Evolutionary conservation across 108 stramenopile species (phyloP).

Genomic region (Epipyxis sp.): DNA sequence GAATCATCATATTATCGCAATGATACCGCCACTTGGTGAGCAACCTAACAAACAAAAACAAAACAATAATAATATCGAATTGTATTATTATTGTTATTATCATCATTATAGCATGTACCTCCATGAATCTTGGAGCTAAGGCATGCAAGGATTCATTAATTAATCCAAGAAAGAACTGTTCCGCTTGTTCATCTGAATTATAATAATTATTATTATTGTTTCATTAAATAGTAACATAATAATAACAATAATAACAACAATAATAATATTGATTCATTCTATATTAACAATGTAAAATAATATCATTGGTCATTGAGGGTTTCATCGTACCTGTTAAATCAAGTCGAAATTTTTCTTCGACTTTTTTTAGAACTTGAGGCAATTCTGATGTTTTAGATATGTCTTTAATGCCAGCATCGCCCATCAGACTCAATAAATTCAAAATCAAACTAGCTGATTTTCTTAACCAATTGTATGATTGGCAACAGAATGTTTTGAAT

Average conservation of each 20-base stretch:
- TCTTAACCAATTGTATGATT: conserved; percentile 80
- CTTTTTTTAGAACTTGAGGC: conserved; percentile 80
- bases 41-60: no score
- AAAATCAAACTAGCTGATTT: conserved; percentile 91
- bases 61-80: no score
- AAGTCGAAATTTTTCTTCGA: conserved; percentile 77
- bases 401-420: conserved; percentile 93
- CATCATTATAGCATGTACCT: no score
- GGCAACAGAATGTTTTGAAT: conserved; percentile 20
- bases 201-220: neutral
- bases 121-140: conserved; percentile 82
- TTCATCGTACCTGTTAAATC: conserved; percentile 27
- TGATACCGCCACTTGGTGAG: neutral
- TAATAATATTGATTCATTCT: neutral
- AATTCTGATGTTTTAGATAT: conserved; percentile 78
- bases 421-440: conserved; percentile 90
- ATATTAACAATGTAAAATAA: neutral
- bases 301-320: neutral
- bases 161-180: conserved; percentile 74
- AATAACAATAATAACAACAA: neutral
- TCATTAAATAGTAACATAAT: neutral
- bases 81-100: no score
- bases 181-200: conserved; percentile 80
- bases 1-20: neutral
- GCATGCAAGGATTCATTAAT: conserved; percentile 78